phyloP scores from a whole-genome alignment of 2,329 filamentous ascomycete species.

The Pleurostoma richardsiae region DNA sequence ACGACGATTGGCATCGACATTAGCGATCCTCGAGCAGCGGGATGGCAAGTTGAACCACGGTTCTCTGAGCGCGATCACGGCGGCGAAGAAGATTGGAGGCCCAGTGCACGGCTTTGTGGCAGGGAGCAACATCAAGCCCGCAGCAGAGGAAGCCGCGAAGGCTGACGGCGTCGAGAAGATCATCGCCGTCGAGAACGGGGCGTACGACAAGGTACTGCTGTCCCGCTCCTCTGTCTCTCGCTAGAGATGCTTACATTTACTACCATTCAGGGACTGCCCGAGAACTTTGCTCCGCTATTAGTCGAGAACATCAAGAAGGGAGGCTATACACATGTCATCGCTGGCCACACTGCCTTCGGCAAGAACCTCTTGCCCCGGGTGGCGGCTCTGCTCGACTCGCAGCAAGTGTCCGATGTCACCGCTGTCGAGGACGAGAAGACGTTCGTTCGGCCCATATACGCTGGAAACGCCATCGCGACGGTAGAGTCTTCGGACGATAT shows the following conservation, averaged over 20 bases:
- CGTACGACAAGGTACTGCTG: slow-evolving; percentile 76
- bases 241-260: not conserved
- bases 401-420: slow-evolving; percentile 92
- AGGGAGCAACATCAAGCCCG: slow-evolving; percentile 68
- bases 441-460: slow-evolving; percentile 95
- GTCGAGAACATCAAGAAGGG: slow-evolving; percentile 97
- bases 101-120: slow-evolving; percentile 83
- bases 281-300: slow-evolving; percentile 89
- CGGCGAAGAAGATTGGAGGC: slow-evolving; percentile 81
- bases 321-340: slow-evolving; percentile 86
- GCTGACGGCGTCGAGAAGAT: slow-evolving; percentile 89
- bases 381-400: slow-evolving; percentile 83
- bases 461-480: slow-evolving; percentile 93
- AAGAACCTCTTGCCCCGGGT: slow-evolving; percentile 92
- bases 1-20: slow-evolving; percentile 72
- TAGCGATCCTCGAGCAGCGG: slow-evolving; percentile 88
- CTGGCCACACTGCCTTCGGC: slow-evolving; percentile 89
- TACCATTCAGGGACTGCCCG: slow-evolving; percentile 66
- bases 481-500: slow-evolving; percentile 82
- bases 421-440: slow-evolving; percentile 84
- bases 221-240: not conserved
- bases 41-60: slow-evolving; percentile 80
- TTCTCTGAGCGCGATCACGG: slow-evolving; percentile 80
- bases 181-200: slow-evolving; percentile 78
- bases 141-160: slow-evolving; percentile 81